Evolutionary conservation across 345 rosid genomes (phyloP), one percentile per base, ranked within the genome.

Genomic region (Sonneratia alba): DNA sequence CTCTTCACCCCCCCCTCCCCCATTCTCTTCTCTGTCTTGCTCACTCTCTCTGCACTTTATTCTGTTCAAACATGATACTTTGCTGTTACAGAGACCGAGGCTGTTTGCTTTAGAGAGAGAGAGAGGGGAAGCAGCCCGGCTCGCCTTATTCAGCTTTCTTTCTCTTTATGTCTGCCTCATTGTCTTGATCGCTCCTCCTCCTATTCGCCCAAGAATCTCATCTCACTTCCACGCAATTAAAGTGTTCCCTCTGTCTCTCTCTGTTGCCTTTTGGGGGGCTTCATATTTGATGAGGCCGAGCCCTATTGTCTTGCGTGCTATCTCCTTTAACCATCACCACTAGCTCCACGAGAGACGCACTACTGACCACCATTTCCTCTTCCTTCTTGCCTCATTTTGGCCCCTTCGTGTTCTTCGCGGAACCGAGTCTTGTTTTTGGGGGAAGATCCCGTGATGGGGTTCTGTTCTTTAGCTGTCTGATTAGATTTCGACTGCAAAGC

Each of bases 71-170:
- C 80, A 73, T 64, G 75, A 77, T 77, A 74, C 90, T 84, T 87
- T 81, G 87, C 82, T 82, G 93, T 85, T 83, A 77, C 83, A 78
- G 78, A 87, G 82, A 85, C 87, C 97, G 92, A 88, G 88, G 80
- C 90, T 76, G 73, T 77, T 77, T 69, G 77, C 74, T 74, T 77
- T 81, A 74, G 74, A 77, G 75, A 78, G 73, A 77, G 85, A 79
- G 66, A 69, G 76, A 74, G 77, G 70, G 73, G 81, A 70, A 72
- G 72, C 62, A 77, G 70, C 80, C 74, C 75, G 72, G 19, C 68
- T 76, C 77, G 47, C 77, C 70, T 65, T 77, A 74, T 77, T 77
- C 67, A 68, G 70, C 72, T 75, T 68, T 76, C 66, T 72, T 73
- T 48, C 56, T 42, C 49, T 63, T 48, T n/a, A 72, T 80, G 83